These are phyloP conservation scores for Penicillium aurantiogriseum DNA, from an alignment of 2,329 filamentous ascomycete species.

Conservation along the genomic window DNA sequence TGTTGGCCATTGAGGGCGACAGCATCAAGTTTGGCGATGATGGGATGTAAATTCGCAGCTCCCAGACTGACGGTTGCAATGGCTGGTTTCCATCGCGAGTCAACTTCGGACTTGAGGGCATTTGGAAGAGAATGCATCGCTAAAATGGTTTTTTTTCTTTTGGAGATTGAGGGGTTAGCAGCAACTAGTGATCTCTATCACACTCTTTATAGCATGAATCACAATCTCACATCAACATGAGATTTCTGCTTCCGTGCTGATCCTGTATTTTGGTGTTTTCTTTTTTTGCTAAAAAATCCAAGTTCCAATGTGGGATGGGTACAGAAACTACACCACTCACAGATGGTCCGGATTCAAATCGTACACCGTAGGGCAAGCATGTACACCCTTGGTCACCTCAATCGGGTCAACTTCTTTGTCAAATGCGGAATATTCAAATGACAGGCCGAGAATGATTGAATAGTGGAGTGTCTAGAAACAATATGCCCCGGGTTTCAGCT, in stretches of 20 bases:
- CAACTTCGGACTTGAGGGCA: slow-evolving; percentile 10
- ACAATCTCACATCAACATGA: neutral
- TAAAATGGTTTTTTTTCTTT: neutral
- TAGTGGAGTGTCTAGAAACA: neutral
- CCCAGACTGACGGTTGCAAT: slow-evolving; percentile 26
- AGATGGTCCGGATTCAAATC: slow-evolving; percentile 3
- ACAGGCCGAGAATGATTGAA: neutral
- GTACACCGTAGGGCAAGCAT: slow-evolving; percentile 2
- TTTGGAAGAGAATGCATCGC: slow-evolving; percentile 20
- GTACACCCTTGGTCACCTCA: neutral
- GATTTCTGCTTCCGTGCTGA: slow-evolving; percentile 14
- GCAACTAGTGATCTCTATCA: neutral
- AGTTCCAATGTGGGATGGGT: neutral
- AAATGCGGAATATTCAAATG: slow-evolving; percentile 4
- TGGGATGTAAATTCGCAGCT: slow-evolving; percentile 16
- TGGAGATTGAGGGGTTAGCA: neutral
- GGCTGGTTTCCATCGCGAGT: slow-evolving; percentile 21
- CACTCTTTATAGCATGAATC: slow-evolving; percentile 1
- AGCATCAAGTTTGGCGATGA: slow-evolving; percentile 32
- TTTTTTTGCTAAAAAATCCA: neutral
- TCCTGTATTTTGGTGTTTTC: slow-evolving; percentile 6
- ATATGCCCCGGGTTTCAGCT: slow-evolving; percentile 4
- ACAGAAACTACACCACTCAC: neutral
- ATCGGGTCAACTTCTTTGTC: neutral
- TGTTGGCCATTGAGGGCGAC: slow-evolving; percentile 45